phyloP scores from a whole-genome alignment of 2,329 filamentous ascomycete species.

The Dactylellina leptospora region DNA sequence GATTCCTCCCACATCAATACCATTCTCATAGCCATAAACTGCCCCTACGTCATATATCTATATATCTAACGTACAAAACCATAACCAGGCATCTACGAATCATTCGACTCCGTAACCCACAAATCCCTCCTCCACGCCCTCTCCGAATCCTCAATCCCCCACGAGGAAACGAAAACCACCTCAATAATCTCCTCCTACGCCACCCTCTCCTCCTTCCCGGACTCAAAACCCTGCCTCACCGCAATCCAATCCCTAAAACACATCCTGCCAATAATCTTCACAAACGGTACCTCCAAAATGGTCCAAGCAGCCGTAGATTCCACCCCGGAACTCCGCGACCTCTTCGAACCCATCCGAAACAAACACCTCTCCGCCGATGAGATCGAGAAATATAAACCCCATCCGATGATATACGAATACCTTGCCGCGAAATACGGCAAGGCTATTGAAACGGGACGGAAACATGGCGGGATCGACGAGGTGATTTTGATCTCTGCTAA shows the following conservation, averaged over 20 bases:
- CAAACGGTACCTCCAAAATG: slow-evolving; percentile 74
- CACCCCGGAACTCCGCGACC: slow-evolving; percentile 63
- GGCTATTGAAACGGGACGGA: slow-evolving; percentile 54
- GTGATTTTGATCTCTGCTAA: slow-evolving; percentile 78
- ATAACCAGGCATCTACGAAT: slow-evolving; percentile 67
- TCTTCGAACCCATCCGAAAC: slow-evolving; percentile 59
- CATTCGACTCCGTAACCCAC: slow-evolving; percentile 72
- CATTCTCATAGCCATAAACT: slow-evolving; percentile 24
- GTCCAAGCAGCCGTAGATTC: slow-evolving; percentile 67
- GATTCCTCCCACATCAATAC: slow-evolving; percentile 54
- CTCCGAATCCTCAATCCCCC: slow-evolving; percentile 63
- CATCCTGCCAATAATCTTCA: slow-evolving; percentile 71
- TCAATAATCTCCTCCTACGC: slow-evolving; percentile 72
- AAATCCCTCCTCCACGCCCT: slow-evolving; percentile 72
- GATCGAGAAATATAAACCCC: slow-evolving; percentile 71
- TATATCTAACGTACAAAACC: background rate
- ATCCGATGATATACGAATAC: slow-evolving; percentile 70
- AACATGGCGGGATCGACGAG: slow-evolving; percentile 61
- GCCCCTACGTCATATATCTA: background rate
- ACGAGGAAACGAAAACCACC: slow-evolving; percentile 57
- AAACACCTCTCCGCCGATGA: slow-evolving; percentile 68
- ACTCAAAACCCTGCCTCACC: slow-evolving; percentile 68
- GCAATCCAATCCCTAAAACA: slow-evolving; percentile 59
- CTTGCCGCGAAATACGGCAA: slow-evolving; percentile 62
- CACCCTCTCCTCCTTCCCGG: slow-evolving; percentile 71